phyloP scores from a whole-genome alignment of 257 asterid species.

The Capsicum baccatum region DNA sequence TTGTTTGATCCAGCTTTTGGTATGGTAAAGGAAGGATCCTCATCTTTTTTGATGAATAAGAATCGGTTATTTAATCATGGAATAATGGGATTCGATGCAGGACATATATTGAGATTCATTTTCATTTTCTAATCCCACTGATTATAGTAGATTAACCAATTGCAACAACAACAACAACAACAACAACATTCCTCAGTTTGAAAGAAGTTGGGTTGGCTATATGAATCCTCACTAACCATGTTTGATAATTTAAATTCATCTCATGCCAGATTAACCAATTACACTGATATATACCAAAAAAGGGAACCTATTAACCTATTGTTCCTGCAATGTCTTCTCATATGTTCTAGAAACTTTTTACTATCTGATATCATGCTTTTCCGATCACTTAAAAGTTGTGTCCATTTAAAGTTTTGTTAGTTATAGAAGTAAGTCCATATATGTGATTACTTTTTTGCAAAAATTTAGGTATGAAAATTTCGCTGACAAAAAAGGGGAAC shows the following conservation, averaged over 20 bases:
- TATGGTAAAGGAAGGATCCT: neutral
- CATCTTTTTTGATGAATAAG: neutral
- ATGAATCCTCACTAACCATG: neutral
- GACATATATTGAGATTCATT: neutral
- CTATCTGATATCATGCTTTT: neutral
- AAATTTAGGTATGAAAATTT: neutral
- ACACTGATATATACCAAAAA: neutral
- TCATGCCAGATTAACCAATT: constrained; percentile 14
- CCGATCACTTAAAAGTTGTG: neutral
- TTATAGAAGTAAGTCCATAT: neutral
- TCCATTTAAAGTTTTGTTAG: neutral
- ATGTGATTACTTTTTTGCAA: neutral
- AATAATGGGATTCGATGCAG: constrained; percentile 8
- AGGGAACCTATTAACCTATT: neutral
- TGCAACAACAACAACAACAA: neutral
- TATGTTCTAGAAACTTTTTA: neutral
- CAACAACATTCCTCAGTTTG: neutral
- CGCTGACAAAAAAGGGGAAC: neutral
- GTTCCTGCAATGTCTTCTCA: constrained; percentile 2
- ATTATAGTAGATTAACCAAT: constrained; percentile 11
- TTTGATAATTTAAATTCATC: neutral
- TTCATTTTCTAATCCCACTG: neutral
- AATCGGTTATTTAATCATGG: constrained; percentile 5
- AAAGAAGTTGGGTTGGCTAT: neutral
- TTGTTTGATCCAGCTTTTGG: constrained; percentile 17